Conservation (phyloP, 1,284 basidiomycete genomes). For the Sanghuangporus baumii region DNA sequence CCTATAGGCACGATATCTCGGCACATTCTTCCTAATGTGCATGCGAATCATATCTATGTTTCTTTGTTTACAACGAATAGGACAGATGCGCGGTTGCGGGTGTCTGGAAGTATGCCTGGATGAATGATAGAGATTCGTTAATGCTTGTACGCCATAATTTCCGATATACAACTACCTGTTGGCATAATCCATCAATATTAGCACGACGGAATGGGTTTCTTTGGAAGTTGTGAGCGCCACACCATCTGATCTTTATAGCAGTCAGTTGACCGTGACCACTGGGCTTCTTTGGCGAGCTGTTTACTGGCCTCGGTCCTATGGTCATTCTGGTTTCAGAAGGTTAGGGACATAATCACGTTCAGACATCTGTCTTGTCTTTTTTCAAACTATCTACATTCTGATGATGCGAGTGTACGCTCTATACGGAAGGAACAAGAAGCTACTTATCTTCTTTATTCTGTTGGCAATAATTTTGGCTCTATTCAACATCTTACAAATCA, state of each 20-base stretch:
- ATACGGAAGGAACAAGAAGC: constrained; percentile 5
- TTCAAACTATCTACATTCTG: background rate
- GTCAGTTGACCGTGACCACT: background rate
- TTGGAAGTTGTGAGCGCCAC: background rate
- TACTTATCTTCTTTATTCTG: background rate
- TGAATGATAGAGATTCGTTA: background rate
- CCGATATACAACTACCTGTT: too few relatives aligned
- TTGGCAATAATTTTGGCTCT: background rate
- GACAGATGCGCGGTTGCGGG: background rate
- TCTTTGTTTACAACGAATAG: background rate
- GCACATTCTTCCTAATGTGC: background rate
- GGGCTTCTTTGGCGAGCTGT: background rate
- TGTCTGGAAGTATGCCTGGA: background rate
- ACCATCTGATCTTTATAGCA: background rate
- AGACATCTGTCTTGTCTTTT: background rate
- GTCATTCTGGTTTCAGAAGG: background rate
- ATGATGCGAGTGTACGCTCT: constrained; percentile 12
- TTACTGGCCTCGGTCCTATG: background rate
- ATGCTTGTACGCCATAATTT: too few relatives aligned
- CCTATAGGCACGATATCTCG: background rate
- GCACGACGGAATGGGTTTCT: too few relatives aligned
- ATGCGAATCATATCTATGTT: background rate
- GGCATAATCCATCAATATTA: too few relatives aligned
- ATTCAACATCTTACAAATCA: background rate
- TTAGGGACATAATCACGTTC: background rate